Percentiles rank a stretch among this genome's conserved stretches.
These are phyloP conservation scores for Puccinia brachypodii DNA, from an alignment of 1,284 basidiomycete genomes.

Conservation along the genomic window DNA sequence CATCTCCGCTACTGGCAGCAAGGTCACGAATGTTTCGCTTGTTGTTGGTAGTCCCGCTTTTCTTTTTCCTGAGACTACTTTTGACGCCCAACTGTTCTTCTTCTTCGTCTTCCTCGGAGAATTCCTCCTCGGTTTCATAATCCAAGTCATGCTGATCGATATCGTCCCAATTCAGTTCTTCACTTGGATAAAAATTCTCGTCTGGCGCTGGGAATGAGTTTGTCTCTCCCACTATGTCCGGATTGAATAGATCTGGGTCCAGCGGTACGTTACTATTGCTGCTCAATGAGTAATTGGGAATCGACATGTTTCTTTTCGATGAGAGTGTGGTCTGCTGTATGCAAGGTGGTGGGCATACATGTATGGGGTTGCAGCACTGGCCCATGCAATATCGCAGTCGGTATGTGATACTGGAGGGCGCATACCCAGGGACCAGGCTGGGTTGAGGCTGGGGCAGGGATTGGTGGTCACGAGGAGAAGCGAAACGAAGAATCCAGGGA, in stretches of 20 bases:
- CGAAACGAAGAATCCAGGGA: background rate
- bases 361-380: background rate
- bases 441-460: too few relatives aligned
- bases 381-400: background rate
- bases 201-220: background rate
- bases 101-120: slow-evolving; percentile 12
- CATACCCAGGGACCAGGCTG: too few relatives aligned
- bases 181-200: background rate
- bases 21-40: slow-evolving; percentile 9
- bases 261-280: slow-evolving; percentile 1
- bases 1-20: slow-evolving; percentile 12
- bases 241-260: slow-evolving; percentile 41
- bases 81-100: slow-evolving; percentile 5
- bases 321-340: background rate
- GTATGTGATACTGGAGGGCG: background rate
- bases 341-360: background rate
- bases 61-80: background rate
- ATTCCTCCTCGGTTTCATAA: slow-evolving; percentile 30
- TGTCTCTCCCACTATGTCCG: slow-evolving; percentile 25
- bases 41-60: slow-evolving; percentile 2
- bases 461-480: too few relatives aligned
- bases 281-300: background rate
- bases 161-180: slow-evolving; percentile 21
- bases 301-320: background rate
- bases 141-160: slow-evolving; percentile 15